Evolutionary conservation across 139 green algal genomes (phyloP), one percentile per base, ranked within the genome.

Genomic region (Coccomyxa sp.): DNA sequence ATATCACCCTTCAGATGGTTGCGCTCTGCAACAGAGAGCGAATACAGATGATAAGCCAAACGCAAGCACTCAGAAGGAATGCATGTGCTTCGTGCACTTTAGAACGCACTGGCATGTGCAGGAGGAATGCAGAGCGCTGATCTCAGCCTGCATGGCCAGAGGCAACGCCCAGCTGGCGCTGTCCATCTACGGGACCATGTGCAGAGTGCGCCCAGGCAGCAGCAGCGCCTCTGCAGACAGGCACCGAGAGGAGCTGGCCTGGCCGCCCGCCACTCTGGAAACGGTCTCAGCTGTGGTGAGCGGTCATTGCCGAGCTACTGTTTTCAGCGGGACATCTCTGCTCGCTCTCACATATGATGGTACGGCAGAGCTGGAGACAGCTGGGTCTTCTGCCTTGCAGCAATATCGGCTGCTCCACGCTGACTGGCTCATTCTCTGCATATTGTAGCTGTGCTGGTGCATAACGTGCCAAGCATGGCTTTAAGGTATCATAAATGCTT

Each of bases 121-220:
- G 55, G 41, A 31, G 2, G 77, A 88, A 12, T 82, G 81, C 39
- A 54, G 34, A 31, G 35, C 76, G 33, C 73, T 94, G 6, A 82
- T 94, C 34, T 5, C 34, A 10, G 83, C 80, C 39, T 82, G 77
- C 37, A 76, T 95, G 44, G 82, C 93, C 54, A 80, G 81, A 14
- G 88, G 89, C 69, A 95, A 95, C 75, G 12, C 78, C 4, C 55
- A 72, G 9, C 85, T 97, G 39, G 93, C 89, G 31, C 41, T 95
- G 34, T 86, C 81, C 12, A 75, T 97, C 0, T 91, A 94, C 39
- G 40, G 82, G 34, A 83, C 86, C 38, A 93, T 97, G 91, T 85
- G 79, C 37, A 31, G 58, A 1, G 82, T 81, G 6, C 68, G 41
- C 41, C 83, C 68, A 14, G 39, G 9, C 64, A 27, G 8, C 64